These are phyloP conservation scores for Acer yangbiense DNA, from an alignment of 345 rosid genomes.

Conservation along the genomic window DNA sequence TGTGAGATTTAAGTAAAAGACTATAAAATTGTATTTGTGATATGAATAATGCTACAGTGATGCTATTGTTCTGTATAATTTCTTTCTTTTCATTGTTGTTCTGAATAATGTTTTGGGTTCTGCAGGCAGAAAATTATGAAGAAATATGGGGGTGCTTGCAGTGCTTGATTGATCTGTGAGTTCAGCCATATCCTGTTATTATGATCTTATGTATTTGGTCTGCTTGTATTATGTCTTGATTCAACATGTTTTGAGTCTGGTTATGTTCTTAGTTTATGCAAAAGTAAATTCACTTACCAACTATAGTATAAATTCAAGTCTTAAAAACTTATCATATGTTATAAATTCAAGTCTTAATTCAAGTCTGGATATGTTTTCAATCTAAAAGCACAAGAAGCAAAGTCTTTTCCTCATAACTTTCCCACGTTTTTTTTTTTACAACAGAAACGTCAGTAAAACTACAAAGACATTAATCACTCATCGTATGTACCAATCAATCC, in stretches of 20 bases:
- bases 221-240: neutral
- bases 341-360: too few species aligned
- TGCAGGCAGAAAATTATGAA: slow-evolving; percentile 49
- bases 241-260: slow-evolving; percentile 13
- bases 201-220: neutral
- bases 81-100: neutral
- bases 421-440: too few species aligned
- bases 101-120: slow-evolving; percentile 16
- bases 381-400: too few species aligned
- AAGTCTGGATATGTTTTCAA: too few species aligned
- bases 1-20: neutral
- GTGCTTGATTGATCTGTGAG: slow-evolving; percentile 46
- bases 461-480: too few species aligned
- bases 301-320: neutral
- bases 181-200: slow-evolving; percentile 25
- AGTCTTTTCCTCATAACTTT: too few species aligned
- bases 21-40: neutral
- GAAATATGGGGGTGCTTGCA: too few species aligned
- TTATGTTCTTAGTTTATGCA: neutral
- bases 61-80: slow-evolving; percentile 6
- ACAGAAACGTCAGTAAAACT: too few species aligned
- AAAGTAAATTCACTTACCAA: neutral
- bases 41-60: too few species aligned
- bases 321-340: neutral
- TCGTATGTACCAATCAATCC: too few species aligned